Evolutionary conservation across 73 alveolate species (phyloP).

Genomic region (Effrenium voratum): DNA sequence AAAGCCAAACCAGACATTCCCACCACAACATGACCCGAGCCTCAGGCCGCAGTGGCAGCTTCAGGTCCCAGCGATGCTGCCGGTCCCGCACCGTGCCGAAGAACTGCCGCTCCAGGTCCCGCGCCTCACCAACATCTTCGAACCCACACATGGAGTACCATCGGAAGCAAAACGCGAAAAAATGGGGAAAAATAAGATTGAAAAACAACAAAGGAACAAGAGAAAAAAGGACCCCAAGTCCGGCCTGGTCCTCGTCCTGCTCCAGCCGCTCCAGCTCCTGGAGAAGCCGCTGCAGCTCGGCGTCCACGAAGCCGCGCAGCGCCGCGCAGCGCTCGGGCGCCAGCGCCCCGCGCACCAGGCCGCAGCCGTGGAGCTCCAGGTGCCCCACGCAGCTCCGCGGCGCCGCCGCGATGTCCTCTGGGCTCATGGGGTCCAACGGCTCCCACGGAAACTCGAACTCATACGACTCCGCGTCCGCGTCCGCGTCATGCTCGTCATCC

Average conservation of each 20-base stretch:
- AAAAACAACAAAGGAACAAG: too few species aligned
- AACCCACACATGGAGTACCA: too few species aligned
- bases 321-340: not conserved
- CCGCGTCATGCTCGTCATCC: too few species aligned
- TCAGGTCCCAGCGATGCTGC: slow-evolving; percentile 86
- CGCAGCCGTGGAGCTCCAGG: slow-evolving; percentile 79
- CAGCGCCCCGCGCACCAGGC: slow-evolving; percentile 28
- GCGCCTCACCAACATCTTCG: too few species aligned
- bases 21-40: not conserved
- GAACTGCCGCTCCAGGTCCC: not conserved
- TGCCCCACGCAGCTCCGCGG: slow-evolving; percentile 30
- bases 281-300: not conserved
- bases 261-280: not conserved
- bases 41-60: slow-evolving; percentile 14
- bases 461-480: too few species aligned
- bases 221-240: too few species aligned
- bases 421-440: slow-evolving; percentile 49
- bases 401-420: not conserved
- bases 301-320: slow-evolving; percentile 30
- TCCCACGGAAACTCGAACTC: slow-evolving; percentile 28
- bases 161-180: too few species aligned
- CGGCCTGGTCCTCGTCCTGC: not conserved
- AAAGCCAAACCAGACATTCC: not conserved
- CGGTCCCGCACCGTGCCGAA: slow-evolving; percentile 75
- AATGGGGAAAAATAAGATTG: too few species aligned